Conservation (phyloP, 495 filamentous ascomycete genomes). For the Xylaria palmicola region DNA sequence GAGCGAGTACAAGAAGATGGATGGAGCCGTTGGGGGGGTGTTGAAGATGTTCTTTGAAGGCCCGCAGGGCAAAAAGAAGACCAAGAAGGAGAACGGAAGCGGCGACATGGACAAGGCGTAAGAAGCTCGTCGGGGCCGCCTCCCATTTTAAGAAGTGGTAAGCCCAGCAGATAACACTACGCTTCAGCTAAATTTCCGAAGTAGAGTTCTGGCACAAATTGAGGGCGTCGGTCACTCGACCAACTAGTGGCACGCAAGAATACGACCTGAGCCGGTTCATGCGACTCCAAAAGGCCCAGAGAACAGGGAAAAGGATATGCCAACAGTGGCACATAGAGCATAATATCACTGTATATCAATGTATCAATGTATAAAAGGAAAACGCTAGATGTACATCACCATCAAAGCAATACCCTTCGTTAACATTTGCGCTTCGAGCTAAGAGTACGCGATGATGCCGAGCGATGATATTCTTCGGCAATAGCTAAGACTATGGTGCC, state of each 20-base stretch:
- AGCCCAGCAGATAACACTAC: neutral
- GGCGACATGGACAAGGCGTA: neutral
- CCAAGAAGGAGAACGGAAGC: neutral
- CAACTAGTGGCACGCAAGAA: neutral
- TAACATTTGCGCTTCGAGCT: neutral
- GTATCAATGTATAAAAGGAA: neutral
- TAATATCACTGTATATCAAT: conserved; percentile 1
- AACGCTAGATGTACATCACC: neutral
- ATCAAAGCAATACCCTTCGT: neutral
- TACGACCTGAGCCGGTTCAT: neutral
- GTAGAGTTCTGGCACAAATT: neutral
- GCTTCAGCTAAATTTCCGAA: no score
- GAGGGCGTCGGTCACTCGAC: neutral
- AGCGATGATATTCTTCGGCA: neutral
- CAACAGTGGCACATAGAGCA: neutral
- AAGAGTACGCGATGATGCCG: neutral
- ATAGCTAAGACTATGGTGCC: neutral
- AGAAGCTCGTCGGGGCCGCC: neutral
- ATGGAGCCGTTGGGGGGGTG: conserved; percentile 35
- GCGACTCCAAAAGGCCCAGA: neutral
- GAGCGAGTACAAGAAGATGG: conserved; percentile 38
- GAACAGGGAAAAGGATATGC: neutral
- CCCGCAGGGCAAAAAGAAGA: conserved; percentile 14
- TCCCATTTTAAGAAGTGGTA: neutral
- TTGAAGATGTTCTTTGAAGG: conserved; percentile 41